Evolutionary conservation across 805 yeast genomes (phyloP).

Genomic region (Barnettozyma pratensis): DNA sequence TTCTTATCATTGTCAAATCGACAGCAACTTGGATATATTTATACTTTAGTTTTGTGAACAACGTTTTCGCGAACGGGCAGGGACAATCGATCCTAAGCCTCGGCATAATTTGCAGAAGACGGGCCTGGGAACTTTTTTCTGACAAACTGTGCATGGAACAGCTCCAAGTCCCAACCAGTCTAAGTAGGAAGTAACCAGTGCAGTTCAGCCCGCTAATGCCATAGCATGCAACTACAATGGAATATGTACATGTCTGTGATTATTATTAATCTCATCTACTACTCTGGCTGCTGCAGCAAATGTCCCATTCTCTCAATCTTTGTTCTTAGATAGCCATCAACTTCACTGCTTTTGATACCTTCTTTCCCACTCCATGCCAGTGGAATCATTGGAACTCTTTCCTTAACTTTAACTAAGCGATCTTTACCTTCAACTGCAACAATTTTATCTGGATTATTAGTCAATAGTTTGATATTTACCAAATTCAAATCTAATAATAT

Average conservation of each 20-base stretch:
- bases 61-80: no score
- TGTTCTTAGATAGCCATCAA: constrained; percentile 89
- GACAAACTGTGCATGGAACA: no score
- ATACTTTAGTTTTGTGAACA: no score
- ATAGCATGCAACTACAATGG: background rate
- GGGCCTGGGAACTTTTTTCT: no score
- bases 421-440: constrained; percentile 89
- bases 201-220: no score
- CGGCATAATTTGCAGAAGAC: no score
- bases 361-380: constrained; percentile 65
- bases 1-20: background rate
- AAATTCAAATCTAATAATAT: constrained; percentile 81
- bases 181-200: no score
- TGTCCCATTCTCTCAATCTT: constrained; percentile 98
- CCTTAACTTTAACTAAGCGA: constrained; percentile 66
- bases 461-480: constrained; percentile 64
- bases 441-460: constrained; percentile 95
- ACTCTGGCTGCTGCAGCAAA: constrained; percentile 48
- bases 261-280: background rate
- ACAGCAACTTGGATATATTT: background rate
- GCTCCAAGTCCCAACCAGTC: no score
- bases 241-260: background rate
- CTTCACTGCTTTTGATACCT: constrained; percentile 74
- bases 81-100: no score
- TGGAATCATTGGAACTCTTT: constrained; percentile 96